These are phyloP conservation scores for Platanus orientalis DNA, from an alignment of 164 flowering plant genomes.

Conservation along the genomic window DNA sequence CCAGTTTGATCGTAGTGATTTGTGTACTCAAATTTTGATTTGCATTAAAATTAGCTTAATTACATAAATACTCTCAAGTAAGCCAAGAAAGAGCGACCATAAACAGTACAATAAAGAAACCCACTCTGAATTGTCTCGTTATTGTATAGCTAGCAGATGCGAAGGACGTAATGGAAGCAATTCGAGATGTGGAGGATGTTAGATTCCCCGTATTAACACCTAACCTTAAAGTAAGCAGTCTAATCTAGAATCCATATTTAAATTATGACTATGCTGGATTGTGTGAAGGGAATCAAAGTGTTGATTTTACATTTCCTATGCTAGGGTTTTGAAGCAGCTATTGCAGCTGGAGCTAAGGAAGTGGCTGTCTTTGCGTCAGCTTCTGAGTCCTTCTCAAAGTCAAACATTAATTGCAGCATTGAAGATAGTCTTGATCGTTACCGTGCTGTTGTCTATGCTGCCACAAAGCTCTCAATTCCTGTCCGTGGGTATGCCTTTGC, in stretches of 20 bases:
- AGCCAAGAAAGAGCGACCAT: too few relatives aligned
- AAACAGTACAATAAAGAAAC: too few relatives aligned
- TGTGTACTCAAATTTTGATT: too few relatives aligned
- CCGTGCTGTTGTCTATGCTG: slow-evolving; percentile 73
- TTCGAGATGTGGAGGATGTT: slow-evolving; percentile 50
- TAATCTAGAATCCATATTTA: not conserved
- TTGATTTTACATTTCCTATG: slow-evolving; percentile 9
- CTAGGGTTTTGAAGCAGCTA: slow-evolving; percentile 95
- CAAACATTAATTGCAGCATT: slow-evolving; percentile 91
- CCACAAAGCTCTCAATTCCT: slow-evolving; percentile 71
- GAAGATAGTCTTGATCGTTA: slow-evolving; percentile 85
- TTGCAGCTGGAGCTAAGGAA: slow-evolving; percentile 96
- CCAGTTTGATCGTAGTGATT: too few relatives aligned
- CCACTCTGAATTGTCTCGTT: not conserved
- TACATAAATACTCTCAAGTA: too few relatives aligned
- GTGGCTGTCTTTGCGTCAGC: slow-evolving; percentile 95
- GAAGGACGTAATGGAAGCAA: slow-evolving; percentile 76
- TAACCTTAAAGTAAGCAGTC: slow-evolving; percentile 64
- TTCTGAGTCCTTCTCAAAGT: slow-evolving; percentile 89
- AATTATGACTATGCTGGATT: not conserved
- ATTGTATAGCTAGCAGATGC: slow-evolving; percentile 80
- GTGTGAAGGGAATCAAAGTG: not conserved
- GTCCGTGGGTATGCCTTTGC: slow-evolving; percentile 95
- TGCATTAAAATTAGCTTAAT: too few relatives aligned
- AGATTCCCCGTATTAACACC: slow-evolving; percentile 87